Conservation (phyloP, 331 rosid species). For the Quercus lobata region DNA sequence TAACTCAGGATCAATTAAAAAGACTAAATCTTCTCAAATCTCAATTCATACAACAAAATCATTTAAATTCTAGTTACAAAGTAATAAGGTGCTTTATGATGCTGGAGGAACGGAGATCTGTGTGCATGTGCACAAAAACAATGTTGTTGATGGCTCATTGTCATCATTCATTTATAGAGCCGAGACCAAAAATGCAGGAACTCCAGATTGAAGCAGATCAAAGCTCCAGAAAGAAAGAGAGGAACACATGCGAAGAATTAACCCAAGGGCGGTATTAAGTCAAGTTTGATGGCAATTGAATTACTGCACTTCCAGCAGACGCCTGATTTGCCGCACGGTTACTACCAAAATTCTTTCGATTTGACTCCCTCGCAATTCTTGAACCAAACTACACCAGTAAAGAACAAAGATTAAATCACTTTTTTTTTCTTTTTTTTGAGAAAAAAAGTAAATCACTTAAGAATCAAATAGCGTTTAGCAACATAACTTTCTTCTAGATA, state of each 20-base stretch:
- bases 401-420: constrained; percentile 12
- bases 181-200: not conserved
- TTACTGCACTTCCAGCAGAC: constrained; percentile 84
- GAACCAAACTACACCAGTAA: constrained; percentile 71
- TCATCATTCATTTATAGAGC: not conserved
- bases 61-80: not conserved
- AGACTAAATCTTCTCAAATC: not conserved
- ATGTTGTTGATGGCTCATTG: not conserved
- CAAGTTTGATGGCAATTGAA: constrained; percentile 35
- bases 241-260: not conserved
- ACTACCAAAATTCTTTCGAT: constrained; percentile 83
- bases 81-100: not conserved
- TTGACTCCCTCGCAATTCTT: constrained; percentile 92
- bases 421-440: too few species aligned
- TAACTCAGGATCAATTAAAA: not conserved
- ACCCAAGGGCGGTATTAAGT: constrained; percentile 9
- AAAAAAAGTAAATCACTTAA: constrained; percentile 4
- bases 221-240: not conserved
- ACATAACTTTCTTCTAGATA: not conserved
- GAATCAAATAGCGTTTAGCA: not conserved
- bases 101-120: not conserved
- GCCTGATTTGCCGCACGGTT: constrained; percentile 97
- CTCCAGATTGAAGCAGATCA: not conserved
- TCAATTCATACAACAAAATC: not conserved
- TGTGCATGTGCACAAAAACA: not conserved